Percentiles rank a stretch among this genome's conserved stretches.
Conservation (phyloP, 352 stramenopile species). For the Elongisporangium anandrum region DNA sequence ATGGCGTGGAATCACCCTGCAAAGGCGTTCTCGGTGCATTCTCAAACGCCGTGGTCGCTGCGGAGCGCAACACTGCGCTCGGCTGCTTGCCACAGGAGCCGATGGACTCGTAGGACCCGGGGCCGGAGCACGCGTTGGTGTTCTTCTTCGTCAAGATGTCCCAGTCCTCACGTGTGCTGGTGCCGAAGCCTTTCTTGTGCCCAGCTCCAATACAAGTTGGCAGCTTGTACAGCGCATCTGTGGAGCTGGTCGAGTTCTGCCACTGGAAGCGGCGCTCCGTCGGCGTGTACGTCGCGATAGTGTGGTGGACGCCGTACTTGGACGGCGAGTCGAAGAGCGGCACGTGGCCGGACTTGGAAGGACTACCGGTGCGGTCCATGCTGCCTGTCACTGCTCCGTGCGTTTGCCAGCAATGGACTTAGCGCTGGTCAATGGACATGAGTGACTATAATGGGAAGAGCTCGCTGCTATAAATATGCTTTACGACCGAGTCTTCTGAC, state of each 20-base stretch:
- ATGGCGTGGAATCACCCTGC: constrained; percentile 53
- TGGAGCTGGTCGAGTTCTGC: constrained; percentile 46
- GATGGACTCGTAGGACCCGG: constrained; percentile 60
- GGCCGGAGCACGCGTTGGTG: constrained; percentile 52
- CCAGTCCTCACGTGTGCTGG: constrained; percentile 76
- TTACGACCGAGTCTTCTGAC: background rate
- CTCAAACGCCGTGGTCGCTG: constrained; percentile 52
- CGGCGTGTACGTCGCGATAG: constrained; percentile 54
- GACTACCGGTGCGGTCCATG: constrained; percentile 6
- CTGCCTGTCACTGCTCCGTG: background rate
- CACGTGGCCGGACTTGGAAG: constrained; percentile 22
- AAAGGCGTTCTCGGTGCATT: constrained; percentile 47
- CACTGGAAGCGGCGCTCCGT: constrained; percentile 74
- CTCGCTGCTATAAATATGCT: background rate
- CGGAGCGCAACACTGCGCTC: constrained; percentile 44
- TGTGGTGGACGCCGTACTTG: constrained; percentile 68
- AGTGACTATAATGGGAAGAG: background rate
- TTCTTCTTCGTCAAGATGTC: constrained; percentile 50
- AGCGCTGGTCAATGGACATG: background rate
- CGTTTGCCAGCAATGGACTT: background rate
- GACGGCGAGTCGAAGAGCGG: constrained; percentile 72
- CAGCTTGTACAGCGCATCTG: constrained; percentile 70
- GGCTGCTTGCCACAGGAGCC: constrained; percentile 56
- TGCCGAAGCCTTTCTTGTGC: constrained; percentile 71
- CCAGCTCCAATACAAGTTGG: constrained; percentile 51